phyloP scores from a whole-genome alignment of 2,329 filamentous ascomycete species.

The Tolypocladium nubicola region DNA sequence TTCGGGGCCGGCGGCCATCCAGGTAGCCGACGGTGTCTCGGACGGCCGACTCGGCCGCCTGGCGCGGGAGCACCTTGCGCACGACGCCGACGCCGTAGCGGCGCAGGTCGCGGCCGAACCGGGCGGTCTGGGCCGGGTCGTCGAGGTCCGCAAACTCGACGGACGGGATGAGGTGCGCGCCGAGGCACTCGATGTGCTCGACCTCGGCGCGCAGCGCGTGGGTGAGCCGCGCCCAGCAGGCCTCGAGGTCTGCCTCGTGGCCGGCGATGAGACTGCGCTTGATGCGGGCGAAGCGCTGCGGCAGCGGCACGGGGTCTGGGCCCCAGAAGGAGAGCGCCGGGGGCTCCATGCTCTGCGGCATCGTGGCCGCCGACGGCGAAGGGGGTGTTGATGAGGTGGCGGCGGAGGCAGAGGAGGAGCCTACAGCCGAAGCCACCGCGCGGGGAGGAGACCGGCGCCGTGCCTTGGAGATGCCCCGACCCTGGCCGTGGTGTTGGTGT shows the following conservation, averaged over 20 bases:
- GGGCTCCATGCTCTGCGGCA: background rate
- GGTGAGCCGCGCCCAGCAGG: slow-evolving; percentile 45
- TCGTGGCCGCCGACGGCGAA: background rate
- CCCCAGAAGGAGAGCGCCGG: slow-evolving; percentile 44
- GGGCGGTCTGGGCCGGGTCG: slow-evolving; percentile 33
- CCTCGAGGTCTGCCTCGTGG: slow-evolving; percentile 42
- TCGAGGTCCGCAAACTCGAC: slow-evolving; percentile 43
- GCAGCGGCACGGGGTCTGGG: slow-evolving; percentile 45
- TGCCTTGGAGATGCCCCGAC: background rate
- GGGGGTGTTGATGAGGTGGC: background rate
- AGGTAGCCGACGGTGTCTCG: slow-evolving; percentile 47
- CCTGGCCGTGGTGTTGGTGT: background rate
- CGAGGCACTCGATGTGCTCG: slow-evolving; percentile 38
- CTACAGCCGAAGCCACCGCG: background rate
- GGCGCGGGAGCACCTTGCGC: slow-evolving; percentile 48
- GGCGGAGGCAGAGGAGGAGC: background rate
- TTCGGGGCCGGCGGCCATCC: slow-evolving; percentile 7
- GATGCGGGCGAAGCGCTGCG: slow-evolving; percentile 45
- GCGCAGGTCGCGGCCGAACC: slow-evolving; percentile 46
- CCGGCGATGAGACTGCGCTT: slow-evolving; percentile 44
- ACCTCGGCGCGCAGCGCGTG: slow-evolving; percentile 39
- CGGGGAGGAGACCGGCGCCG: background rate
- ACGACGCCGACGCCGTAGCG: slow-evolving; percentile 57
- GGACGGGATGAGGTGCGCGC: slow-evolving; percentile 42
- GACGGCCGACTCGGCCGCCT: slow-evolving; percentile 47